Conservation (phyloP, 192 early-diverging fungal species). For the Backusella morwellensis region DNA sequence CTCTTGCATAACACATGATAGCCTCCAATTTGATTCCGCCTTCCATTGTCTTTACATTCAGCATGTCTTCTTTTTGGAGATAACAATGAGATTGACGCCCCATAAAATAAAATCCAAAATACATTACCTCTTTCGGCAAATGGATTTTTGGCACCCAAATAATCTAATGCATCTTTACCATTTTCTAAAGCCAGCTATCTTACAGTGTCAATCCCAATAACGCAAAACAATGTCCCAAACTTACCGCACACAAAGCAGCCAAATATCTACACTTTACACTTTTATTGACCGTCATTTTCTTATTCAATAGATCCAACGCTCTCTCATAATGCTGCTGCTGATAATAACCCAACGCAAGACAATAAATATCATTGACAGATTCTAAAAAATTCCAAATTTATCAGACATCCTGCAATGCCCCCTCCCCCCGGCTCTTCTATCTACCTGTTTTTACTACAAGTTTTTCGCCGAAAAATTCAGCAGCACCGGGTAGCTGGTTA, state of each 20-base stretch:
- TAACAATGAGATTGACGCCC: not conserved
- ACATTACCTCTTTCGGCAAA: constrained; percentile 24
- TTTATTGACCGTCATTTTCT: constrained; percentile 37
- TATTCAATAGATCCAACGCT: constrained; percentile 44
- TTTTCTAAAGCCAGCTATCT: constrained; percentile 44
- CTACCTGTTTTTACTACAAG: constrained; percentile 59
- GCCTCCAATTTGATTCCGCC: constrained; percentile 51
- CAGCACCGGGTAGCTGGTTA: constrained; percentile 50
- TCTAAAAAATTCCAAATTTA: constrained; percentile 24
- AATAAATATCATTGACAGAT: constrained; percentile 46
- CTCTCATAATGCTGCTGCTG: constrained; percentile 45
- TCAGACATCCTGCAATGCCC: no score
- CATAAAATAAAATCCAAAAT: no score
- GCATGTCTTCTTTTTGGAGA: constrained; percentile 11
- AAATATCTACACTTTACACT: constrained; percentile 51
- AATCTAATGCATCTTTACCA: constrained; percentile 54
- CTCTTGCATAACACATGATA: constrained; percentile 60
- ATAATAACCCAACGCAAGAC: constrained; percentile 49
- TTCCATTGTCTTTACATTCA: not conserved
- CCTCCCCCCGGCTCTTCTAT: not conserved
- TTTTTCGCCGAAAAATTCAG: constrained; percentile 69
- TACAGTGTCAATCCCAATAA: not conserved
- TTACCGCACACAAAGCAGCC: constrained; percentile 55
- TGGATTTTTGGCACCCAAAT: constrained; percentile 50
- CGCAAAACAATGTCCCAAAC: not conserved